phyloP scores from a whole-genome alignment of 495 filamentous ascomycete genomes.

The Penicillium maclennaniae region DNA sequence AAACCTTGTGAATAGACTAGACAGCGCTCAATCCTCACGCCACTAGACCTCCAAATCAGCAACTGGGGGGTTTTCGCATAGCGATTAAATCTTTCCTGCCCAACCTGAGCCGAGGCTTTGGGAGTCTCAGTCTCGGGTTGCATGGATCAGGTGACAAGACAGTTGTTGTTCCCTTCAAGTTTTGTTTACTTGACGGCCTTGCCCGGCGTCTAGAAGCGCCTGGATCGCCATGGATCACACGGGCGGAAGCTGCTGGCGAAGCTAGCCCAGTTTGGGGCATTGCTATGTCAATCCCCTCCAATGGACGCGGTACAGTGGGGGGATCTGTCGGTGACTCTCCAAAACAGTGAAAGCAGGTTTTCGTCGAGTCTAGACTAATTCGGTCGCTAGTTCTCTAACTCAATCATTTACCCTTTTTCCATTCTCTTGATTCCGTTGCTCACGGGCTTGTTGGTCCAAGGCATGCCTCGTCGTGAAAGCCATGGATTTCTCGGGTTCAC shows the following conservation, averaged over 20 bases:
- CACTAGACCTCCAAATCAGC: too few relatives aligned
- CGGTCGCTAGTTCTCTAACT: not conserved
- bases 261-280: not conserved
- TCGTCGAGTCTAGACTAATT: not conserved
- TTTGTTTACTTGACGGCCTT: not conserved
- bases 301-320: constrained; percentile 1
- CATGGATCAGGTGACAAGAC: not conserved
- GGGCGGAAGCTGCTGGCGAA: constrained; percentile 1
- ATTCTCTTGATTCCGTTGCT: not conserved
- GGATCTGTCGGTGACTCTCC: not conserved
- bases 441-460: not conserved
- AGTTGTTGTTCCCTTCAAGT: too few relatives aligned
- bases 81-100: too few relatives aligned
- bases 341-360: constrained; percentile 3
- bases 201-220: not conserved
- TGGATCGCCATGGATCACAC: constrained; percentile 1
- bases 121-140: too few relatives aligned
- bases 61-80: too few relatives aligned
- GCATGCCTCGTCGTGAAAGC: constrained; percentile 3
- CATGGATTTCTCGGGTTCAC: constrained; percentile 12
- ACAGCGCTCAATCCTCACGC: too few relatives aligned
- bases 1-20: too few relatives aligned
- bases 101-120: not conserved
- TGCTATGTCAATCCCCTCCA: not conserved
- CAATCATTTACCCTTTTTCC: not conserved